These are phyloP conservation scores for Russula olivacea DNA, from an alignment of 768 basidiomycete species.

Conservation along the genomic window DNA sequence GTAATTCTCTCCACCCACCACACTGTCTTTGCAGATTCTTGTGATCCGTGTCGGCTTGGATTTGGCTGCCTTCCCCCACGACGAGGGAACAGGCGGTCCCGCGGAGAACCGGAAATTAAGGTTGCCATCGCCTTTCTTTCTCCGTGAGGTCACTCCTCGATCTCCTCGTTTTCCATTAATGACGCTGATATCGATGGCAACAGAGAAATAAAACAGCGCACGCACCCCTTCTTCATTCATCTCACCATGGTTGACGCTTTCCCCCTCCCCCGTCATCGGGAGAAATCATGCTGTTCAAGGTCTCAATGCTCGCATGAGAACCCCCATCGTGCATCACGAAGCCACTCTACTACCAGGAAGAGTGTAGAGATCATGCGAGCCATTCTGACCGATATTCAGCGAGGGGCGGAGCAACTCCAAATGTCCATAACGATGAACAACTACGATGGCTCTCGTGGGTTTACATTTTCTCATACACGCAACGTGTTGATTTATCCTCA, in stretches of 20 bases:
- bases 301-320: slow-evolving; percentile 41
- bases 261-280: not conserved
- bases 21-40: not conserved
- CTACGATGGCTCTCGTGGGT: slow-evolving; percentile 56
- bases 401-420: slow-evolving; percentile 71
- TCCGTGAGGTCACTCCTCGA: not conserved
- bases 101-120: not conserved
- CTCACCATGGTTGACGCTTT: not conserved
- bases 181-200: not conserved
- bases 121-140: not conserved
- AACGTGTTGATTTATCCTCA: slow-evolving; percentile 41
- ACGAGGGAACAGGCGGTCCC: not conserved
- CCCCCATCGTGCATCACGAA: slow-evolving; percentile 1
- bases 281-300: not conserved
- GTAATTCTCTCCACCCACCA: not conserved
- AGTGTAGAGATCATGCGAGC: slow-evolving; percentile 67
- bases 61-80: not conserved
- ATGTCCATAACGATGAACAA: slow-evolving; percentile 50
- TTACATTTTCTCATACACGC: slow-evolving; percentile 66
- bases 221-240: too few species aligned
- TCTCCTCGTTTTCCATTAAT: not conserved
- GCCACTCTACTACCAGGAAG: not conserved
- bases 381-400: slow-evolving; percentile 84
- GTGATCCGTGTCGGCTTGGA: not conserved
- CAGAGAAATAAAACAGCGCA: not conserved